These are phyloP conservation scores for Cardiospermum halicacabum DNA, from an alignment of 345 rosid species.

Conservation along the genomic window DNA sequence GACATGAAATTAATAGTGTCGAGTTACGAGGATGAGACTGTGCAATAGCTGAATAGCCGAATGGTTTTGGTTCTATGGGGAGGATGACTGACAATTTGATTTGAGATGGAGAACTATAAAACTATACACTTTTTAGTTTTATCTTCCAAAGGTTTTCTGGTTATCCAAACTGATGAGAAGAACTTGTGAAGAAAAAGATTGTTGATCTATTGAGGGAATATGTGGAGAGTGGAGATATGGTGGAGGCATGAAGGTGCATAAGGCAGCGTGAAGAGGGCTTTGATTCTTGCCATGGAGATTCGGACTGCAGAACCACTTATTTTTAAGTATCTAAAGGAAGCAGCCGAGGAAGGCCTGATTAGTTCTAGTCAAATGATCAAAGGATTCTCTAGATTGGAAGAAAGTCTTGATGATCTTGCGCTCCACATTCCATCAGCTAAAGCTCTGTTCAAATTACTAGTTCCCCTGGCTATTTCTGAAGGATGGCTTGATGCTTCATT, in stretches of 20 bases:
- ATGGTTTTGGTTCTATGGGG: no score
- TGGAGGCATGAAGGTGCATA: constrained; percentile 95
- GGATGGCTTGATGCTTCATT: constrained; percentile 90
- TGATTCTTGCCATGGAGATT: constrained; percentile 84
- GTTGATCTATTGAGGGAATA: constrained; percentile 80
- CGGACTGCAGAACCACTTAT: constrained; percentile 59
- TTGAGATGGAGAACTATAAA: no score
- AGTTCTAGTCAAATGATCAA: constrained; percentile 95
- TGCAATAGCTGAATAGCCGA: no score
- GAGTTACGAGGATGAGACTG: no score
- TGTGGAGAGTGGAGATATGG: constrained; percentile 70
- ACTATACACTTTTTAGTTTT: no score
- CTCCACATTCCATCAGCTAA: constrained; percentile 90
- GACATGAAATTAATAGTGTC: no score
- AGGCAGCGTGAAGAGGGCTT: constrained; percentile 93
- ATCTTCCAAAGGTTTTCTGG: constrained; percentile 78
- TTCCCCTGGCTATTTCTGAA: constrained; percentile 67
- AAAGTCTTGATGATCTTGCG: constrained; percentile 94
- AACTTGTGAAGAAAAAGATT: constrained; percentile 88
- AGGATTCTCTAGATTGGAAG: constrained; percentile 78
- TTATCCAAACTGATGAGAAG: constrained; percentile 80
- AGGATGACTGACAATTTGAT: no score
- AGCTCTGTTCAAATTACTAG: constrained; percentile 49
- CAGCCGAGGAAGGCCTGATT: constrained; percentile 89
- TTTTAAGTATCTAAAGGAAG: constrained; percentile 75